Conservation (phyloP, 768 basidiomycete species). For the Scleroderma bovista region DNA sequence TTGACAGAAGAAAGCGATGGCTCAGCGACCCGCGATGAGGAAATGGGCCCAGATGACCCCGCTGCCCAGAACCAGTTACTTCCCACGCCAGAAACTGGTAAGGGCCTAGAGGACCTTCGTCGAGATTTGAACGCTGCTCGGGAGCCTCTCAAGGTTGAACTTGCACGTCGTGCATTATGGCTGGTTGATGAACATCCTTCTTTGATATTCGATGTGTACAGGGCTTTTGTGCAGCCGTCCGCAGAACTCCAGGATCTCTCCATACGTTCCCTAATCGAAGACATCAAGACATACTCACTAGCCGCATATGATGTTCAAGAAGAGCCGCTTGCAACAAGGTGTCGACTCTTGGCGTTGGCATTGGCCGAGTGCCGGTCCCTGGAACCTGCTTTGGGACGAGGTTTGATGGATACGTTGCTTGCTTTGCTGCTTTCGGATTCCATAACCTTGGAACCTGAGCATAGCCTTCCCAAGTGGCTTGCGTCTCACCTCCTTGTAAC, state of each 20-base stretch:
- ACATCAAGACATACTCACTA: constrained; percentile 65
- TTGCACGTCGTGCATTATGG: constrained; percentile 65
- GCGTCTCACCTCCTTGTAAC: constrained; percentile 80
- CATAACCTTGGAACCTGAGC: constrained; percentile 44
- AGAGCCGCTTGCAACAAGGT: constrained; percentile 72
- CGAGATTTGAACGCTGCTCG: constrained; percentile 61
- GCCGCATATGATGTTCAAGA: constrained; percentile 65
- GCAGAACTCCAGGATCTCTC: constrained; percentile 58
- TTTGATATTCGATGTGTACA: constrained; percentile 83
- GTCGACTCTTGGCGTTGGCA: constrained; percentile 80
- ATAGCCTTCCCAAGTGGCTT: constrained; percentile 76
- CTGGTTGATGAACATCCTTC: constrained; percentile 85
- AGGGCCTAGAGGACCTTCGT: constrained; percentile 58
- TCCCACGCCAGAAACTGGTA: constrained; percentile 21
- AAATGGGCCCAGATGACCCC: constrained; percentile 21
- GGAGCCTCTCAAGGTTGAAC: constrained; percentile 54
- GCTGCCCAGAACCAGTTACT: constrained; percentile 3
- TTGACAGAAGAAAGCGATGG: constrained; percentile 22
- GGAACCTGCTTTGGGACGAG: constrained; percentile 47
- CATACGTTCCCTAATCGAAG: constrained; percentile 68
- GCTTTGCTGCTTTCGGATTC: constrained; percentile 59
- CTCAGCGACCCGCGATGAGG: constrained; percentile 20
- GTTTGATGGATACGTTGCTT: constrained; percentile 64
- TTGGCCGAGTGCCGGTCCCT: constrained; percentile 68
- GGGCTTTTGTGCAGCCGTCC: constrained; percentile 67